Evolutionary conservation across 208 protist species (phyloP).

Genomic region (Trypanosomatidae sp.): DNA sequence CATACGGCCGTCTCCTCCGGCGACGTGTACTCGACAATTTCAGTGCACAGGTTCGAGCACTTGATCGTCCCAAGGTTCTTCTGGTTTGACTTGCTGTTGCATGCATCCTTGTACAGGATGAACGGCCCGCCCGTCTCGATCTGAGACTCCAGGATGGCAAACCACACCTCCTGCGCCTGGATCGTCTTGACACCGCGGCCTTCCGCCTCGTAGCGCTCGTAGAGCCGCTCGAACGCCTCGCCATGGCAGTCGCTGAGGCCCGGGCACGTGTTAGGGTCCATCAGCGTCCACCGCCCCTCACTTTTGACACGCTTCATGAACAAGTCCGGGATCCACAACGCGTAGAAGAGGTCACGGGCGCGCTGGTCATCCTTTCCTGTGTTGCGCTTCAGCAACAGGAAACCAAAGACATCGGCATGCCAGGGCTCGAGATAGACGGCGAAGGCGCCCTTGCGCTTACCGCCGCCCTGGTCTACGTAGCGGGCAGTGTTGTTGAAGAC

Average conservation of each 20-base stretch:
- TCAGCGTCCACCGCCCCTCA: constrained; percentile 96
- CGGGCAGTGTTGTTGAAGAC: constrained; percentile 99
- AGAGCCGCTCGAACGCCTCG: constrained; percentile 96
- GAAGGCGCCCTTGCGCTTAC: constrained; percentile 99
- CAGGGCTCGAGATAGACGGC: constrained; percentile 99
- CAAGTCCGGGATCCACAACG: constrained; percentile 98
- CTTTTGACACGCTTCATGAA: constrained; percentile 99
- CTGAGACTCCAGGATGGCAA: constrained; percentile 98
- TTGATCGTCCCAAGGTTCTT: constrained; percentile 99
- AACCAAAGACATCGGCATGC: constrained; percentile 99
- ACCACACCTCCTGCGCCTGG: constrained; percentile 98
- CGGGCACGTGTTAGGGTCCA: constrained; percentile 97
- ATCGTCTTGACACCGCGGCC: constrained; percentile 87
- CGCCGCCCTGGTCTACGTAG: constrained; percentile 98
- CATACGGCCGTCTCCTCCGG: constrained; percentile 98
- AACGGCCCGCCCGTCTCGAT: constrained; percentile 99
- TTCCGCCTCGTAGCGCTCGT: constrained; percentile 94
- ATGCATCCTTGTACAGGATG: constrained; percentile 99
- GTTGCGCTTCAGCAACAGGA: constrained; percentile 98
- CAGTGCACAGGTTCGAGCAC: constrained; percentile 99
- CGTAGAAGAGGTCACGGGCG: constrained; percentile 99
- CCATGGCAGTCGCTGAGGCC: constrained; percentile 97
- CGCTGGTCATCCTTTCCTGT: constrained; percentile 98
- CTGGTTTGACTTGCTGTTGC: constrained; percentile 99
- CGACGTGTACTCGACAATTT: constrained; percentile 99